Conservation (phyloP, 129 eudicot genomes). For the Cynara cardunculus region DNA sequence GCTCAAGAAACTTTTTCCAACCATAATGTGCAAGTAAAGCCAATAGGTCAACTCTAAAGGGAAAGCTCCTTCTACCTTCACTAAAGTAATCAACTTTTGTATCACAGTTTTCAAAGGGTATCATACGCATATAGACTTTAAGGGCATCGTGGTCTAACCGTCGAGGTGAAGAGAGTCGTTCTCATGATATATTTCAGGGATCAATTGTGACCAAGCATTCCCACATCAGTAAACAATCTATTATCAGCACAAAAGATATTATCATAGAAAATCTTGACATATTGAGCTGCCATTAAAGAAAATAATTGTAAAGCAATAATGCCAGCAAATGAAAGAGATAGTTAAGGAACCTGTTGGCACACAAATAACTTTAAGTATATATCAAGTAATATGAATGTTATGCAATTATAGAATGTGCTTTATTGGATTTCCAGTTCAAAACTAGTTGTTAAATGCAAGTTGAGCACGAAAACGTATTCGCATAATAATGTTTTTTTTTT, state of each 20-base stretch:
- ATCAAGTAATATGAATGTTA: conserved; percentile 17
- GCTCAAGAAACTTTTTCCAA: conserved; percentile 20
- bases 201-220: conserved; percentile 22
- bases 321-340: conserved; percentile 7
- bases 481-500: neutral
- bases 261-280: neutral
- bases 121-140: too few species aligned
- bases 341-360: conserved; percentile 15
- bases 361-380: conserved; percentile 13
- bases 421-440: neutral
- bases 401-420: conserved; percentile 5
- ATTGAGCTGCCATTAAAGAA: conserved; percentile 15
- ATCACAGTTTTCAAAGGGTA: neutral
- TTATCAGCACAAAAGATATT: conserved; percentile 17
- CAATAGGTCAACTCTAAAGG: conserved; percentile 27
- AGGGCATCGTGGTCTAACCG: too few species aligned
- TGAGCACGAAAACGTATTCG: neutral
- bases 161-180: too few species aligned
- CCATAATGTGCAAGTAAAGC: conserved; percentile 1
- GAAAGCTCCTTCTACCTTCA: conserved; percentile 27
- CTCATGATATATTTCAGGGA: conserved; percentile 13
- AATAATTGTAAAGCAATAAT: conserved; percentile 16
- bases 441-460: neutral
- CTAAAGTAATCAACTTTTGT: conserved; percentile 29
- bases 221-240: conserved; percentile 15